Evolutionary conservation across 352 stramenopile genomes (phyloP).

Genomic region (Blastocystis hominis): DNA sequence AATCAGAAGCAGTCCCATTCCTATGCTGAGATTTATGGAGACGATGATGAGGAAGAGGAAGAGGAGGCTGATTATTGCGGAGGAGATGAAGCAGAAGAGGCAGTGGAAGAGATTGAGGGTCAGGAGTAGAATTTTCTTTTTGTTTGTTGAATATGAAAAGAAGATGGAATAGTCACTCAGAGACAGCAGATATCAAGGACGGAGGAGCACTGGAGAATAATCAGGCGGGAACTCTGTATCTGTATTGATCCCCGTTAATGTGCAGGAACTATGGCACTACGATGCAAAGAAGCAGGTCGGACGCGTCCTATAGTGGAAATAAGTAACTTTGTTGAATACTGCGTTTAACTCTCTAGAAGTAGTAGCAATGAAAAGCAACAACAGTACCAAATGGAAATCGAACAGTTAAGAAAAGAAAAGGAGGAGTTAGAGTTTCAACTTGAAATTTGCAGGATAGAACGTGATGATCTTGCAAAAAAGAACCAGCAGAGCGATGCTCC

Average conservation of each 20-base stretch:
- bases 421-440: neutral
- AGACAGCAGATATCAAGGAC: neutral
- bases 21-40: constrained; percentile 67
- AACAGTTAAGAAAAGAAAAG: neutral
- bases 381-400: constrained; percentile 29
- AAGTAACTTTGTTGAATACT: neutral
- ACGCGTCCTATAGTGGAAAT: neutral
- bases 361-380: neutral
- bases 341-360: neutral
- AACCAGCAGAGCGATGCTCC: no score
- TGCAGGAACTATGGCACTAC: neutral
- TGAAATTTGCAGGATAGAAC: constrained; percentile 36
- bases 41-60: constrained; percentile 64
- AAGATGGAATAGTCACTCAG: neutral
- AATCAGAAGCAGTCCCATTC: constrained; percentile 65
- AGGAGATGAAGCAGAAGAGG: constrained; percentile 5
- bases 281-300: neutral
- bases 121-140: constrained; percentile 33
- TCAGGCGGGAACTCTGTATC: neutral
- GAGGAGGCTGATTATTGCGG: constrained; percentile 21
- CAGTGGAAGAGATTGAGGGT: constrained; percentile 61
- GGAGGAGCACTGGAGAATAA: neutral
- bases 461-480: neutral
- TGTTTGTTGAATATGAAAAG: neutral
- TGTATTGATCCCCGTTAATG: neutral